These are phyloP conservation scores for Lodderomyces jiufengensis DNA, from an alignment of 1,139 yeast species.

Conservation along the genomic window DNA sequence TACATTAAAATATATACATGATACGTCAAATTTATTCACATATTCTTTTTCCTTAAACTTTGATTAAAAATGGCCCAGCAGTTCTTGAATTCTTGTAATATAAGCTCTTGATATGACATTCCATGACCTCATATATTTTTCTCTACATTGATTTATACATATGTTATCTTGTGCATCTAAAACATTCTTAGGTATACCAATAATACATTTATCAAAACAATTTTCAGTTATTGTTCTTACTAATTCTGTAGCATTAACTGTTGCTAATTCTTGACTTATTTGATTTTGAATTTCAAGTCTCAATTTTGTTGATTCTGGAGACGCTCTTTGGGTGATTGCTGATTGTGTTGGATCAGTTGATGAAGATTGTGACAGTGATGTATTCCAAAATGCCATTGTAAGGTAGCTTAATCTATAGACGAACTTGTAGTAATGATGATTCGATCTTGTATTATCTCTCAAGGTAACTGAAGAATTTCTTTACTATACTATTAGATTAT, in stretches of 20 bases:
- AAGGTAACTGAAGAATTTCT: no score
- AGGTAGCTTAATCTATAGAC: no score
- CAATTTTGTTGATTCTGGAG: conserved; percentile 21
- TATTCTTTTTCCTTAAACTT: no score
- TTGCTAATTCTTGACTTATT: conserved; percentile 78
- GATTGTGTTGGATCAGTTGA: conserved; percentile 20
- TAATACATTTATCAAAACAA: conserved; percentile 78
- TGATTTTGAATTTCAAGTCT: conserved; percentile 67
- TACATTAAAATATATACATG: background rate
- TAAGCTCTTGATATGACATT: conserved; percentile 75
- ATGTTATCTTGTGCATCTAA: conserved; percentile 29
- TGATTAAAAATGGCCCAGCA: no score
- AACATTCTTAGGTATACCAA: conserved; percentile 41
- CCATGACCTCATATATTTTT: conserved; percentile 91
- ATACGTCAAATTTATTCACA: no score
- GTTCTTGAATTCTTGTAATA: conserved; percentile 61
- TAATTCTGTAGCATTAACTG: conserved; percentile 83
- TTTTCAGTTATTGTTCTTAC: conserved; percentile 85
- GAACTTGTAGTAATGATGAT: no score
- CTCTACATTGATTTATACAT: conserved; percentile 75
- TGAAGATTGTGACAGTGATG: conserved; percentile 16
- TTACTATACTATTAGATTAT: no score
- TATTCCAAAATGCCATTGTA: conserved; percentile 13
- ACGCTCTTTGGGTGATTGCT: no score
- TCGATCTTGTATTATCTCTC: no score